These are phyloP conservation scores for Ophiocordyceps camponoti-leonardi DNA, from an alignment of 2,329 filamentous ascomycete genomes.

Conservation along the genomic window DNA sequence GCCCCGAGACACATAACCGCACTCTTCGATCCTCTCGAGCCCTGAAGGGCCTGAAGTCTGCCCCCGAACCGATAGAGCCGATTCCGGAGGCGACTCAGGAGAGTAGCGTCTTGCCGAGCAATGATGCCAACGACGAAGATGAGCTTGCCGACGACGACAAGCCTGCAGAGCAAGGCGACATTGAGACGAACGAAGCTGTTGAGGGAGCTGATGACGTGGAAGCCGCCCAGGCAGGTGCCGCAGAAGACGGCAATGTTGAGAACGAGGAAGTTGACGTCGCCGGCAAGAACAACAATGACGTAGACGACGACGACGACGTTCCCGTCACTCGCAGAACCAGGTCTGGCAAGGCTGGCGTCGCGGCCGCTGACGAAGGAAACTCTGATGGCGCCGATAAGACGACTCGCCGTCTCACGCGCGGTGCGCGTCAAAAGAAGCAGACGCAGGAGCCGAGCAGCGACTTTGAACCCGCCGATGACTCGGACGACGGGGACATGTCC, in stretches of 20 bases:
- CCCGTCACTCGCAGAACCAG: slow-evolving; percentile 30
- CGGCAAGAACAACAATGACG: slow-evolving; percentile 8
- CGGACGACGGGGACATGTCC: slow-evolving; percentile 33
- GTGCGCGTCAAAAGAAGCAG: slow-evolving; percentile 24
- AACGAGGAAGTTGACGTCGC: slow-evolving; percentile 12
- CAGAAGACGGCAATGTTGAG: slow-evolving; percentile 2
- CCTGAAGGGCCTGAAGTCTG: slow-evolving; percentile 31
- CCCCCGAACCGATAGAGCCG: slow-evolving; percentile 28
- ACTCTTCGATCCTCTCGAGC: slow-evolving; percentile 28
- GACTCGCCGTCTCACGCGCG: slow-evolving; percentile 28
- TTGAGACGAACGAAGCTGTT: slow-evolving; percentile 11
- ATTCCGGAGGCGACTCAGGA: slow-evolving; percentile 38
- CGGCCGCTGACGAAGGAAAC: slow-evolving; percentile 13
- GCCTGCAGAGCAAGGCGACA: slow-evolving; percentile 12
- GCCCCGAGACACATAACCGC: slow-evolving; percentile 32
- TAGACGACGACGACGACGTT: slow-evolving; percentile 31
- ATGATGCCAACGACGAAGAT: slow-evolving; percentile 18
- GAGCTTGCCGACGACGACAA: slow-evolving; percentile 18
- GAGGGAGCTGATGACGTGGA: slow-evolving; percentile 6
- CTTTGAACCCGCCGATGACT: slow-evolving; percentile 43
- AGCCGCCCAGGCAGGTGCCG: slow-evolving; percentile 6
- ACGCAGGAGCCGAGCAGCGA: slow-evolving; percentile 40
- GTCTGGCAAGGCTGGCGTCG: slow-evolving; percentile 14
- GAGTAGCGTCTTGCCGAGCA: slow-evolving; percentile 17
- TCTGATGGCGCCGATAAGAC: slow-evolving; percentile 11